Evolutionary conservation across 2,329 filamentous ascomycete species (phyloP), one percentile per base, ranked within the genome.

Genomic region (Cercospora sojina): DNA sequence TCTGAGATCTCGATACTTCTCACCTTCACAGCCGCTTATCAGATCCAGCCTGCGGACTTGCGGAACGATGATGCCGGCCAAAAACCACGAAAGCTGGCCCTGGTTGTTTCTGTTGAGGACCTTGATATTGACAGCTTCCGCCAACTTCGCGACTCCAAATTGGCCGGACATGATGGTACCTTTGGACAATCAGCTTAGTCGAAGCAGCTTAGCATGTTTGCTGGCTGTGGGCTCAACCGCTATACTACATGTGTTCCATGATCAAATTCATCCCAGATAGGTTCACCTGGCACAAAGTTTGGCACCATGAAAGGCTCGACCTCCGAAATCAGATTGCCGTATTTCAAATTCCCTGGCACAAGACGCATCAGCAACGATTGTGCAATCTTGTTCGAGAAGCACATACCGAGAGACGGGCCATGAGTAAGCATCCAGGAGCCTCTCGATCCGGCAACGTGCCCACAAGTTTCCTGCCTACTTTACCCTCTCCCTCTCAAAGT

Each of bases 401-500:
- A 38, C 35, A 38, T 38, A 38, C 35, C 35, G 35, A 38, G n/a
- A n/a, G n/a, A 6, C n/a, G 13, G 35, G 2, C 35, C 13, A n/a
- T 16, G 13, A 16, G 35, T 13, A 13, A 38, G 3, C 13, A 38
- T 38, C 35, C 5, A n/a, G 5, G 5, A 38, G 35, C 35, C 35
- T 38, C 35, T 38, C 35, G 16, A 38, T n/a, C 35, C 5, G 35
- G n/a, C 13, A n/a, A 38, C 35, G 35, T 38, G 35, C 35, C 3
- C 35, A 5, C 16, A n/a, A n/a, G n/a, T 16, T 38, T 7, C 35
- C 3, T n/a, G 13, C 35, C 16, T 41, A 51, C 47, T 20, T 51
- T 18, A 27, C 20, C 47, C 25, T 25, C 20, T 51, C 9, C 47
- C 20, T 51, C 25, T 51, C 47, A 51, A 51, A 60, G 76, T 81